These are phyloP conservation scores for Pseudovirgaria hyperparasitica DNA, from an alignment of 2,329 filamentous ascomycete species.

Conservation along the genomic window DNA sequence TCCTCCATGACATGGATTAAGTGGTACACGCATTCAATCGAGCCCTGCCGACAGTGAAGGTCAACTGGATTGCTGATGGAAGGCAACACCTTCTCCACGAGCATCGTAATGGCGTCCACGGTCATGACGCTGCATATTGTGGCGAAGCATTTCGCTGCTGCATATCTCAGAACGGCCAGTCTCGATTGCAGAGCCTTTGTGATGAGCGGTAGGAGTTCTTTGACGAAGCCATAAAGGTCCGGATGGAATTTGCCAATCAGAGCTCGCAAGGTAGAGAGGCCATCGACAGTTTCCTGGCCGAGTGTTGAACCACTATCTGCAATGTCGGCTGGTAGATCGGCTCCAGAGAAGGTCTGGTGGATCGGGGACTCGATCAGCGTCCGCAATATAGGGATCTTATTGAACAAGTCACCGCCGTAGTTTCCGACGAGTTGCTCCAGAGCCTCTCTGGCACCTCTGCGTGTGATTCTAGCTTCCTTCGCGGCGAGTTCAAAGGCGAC, in stretches of 20 bases:
- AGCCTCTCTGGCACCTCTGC: conserved; percentile 86
- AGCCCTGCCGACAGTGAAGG: conserved; percentile 78
- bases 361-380: conserved; percentile 74
- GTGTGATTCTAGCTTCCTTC: conserved; percentile 76
- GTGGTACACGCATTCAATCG: conserved; percentile 91
- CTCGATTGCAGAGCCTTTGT: conserved; percentile 78
- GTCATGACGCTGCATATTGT: conserved; percentile 96
- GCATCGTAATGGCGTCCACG: conserved; percentile 86
- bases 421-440: conserved; percentile 72
- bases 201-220: conserved; percentile 71
- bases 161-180: conserved; percentile 87
- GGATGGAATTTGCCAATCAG: conserved; percentile 79
- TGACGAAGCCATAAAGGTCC: conserved; percentile 65
- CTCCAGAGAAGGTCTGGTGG: conserved; percentile 56
- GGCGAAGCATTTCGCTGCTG: conserved; percentile 92
- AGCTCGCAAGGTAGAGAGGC: conserved; percentile 81
- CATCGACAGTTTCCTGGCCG: conserved; percentile 89
- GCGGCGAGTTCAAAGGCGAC: conserved; percentile 83
- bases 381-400: conserved; percentile 72
- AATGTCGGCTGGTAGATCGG: conserved; percentile 56
- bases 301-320: conserved; percentile 59
- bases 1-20: conserved; percentile 98
- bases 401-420: conserved; percentile 67
- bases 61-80: conserved; percentile 86
- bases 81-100: conserved; percentile 86